Conservation (phyloP, 768 basidiomycete genomes). For the Rhizopogon vulgaris region DNA sequence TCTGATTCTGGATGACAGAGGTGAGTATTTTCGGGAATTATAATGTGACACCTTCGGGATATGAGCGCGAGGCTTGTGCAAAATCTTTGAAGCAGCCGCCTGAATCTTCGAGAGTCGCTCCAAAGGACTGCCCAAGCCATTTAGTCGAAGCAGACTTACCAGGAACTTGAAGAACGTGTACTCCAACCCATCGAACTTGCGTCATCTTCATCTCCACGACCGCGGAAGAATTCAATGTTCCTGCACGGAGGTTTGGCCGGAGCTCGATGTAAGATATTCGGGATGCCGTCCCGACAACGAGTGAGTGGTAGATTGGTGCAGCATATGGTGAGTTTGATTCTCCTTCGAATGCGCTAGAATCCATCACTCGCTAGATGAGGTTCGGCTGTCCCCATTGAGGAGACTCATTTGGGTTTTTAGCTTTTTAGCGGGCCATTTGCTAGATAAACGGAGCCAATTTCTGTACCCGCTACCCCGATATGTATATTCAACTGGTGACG, state of each 20-base stretch:
- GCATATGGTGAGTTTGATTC: slow-evolving; percentile 13
- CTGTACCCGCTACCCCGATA: slow-evolving; percentile 13
- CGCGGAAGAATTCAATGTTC: neutral
- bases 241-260: neutral
- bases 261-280: slow-evolving; percentile 10
- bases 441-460: slow-evolving; percentile 13
- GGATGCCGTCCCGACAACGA: slow-evolving; percentile 17
- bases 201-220: neutral
- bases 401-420: slow-evolving; percentile 29
- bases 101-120: neutral
- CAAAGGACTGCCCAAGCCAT: neutral
- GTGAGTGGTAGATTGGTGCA: slow-evolving; percentile 10
- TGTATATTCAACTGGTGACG: slow-evolving; percentile 12
- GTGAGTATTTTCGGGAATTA: slow-evolving; percentile 9
- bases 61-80: slow-evolving; percentile 14
- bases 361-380: slow-evolving; percentile 11
- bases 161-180: neutral
- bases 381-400: slow-evolving; percentile 18
- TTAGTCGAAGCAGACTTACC: neutral
- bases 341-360: slow-evolving; percentile 12
- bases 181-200: neutral
- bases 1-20: slow-evolving; percentile 15
- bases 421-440: slow-evolving; percentile 24
- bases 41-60: slow-evolving; percentile 18
- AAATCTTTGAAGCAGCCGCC: slow-evolving; percentile 4